Evolutionary conservation across 1,284 basidiomycete genomes (phyloP), one percentile per base, ranked within the genome.

Genomic region (Cryptococcus sp.): DNA sequence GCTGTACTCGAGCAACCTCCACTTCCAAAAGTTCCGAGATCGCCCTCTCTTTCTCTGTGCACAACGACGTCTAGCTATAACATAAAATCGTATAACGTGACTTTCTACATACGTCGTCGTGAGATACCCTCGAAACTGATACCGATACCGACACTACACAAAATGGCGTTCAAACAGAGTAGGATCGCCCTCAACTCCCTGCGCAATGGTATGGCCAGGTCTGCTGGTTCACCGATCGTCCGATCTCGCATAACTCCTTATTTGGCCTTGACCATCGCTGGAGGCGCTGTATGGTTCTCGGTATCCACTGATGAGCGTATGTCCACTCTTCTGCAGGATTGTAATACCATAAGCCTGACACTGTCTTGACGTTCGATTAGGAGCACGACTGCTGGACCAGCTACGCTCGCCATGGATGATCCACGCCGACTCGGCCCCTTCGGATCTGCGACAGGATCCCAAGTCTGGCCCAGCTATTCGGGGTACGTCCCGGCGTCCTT

Each of bases 371-470:
- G 10, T 45, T 22, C 16, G 41, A 42, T 42, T 45, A 19, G 42
- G 42, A 7, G 42, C 10, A 45, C 42, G 22, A 19, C 22, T 47
- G 16, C 27, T 20, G 16, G 46, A 47, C 22, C 22, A 48, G 3
- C 47, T 49, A 2, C 30, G 30, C 30, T 35, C 30, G 30, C 50
- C 52, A 8, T 58, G 51, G 8, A n/a, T 55, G 16, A 15, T 55
- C 20, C 50, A 62, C 42, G 57, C 61, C 5, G 57, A 62, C 19
- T 55, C 61, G 15, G 54, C 46, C 1, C 38, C 54, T 1, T n/a
- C 42, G 5, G 57, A 58, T 48, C 30, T 58, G 11, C 45, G 57
- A 47, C 53, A 55, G 39, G 60, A 62, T 50, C 56, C 60, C 4
- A 57, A 57, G 27, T 61, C 60, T 1, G 39, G 57, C 52, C 35